Percentiles rank a stretch among this genome's conserved stretches.
Conservation (phyloP, 2,329 filamentous ascomycete genomes). For the Aquanectria penicillioides region DNA sequence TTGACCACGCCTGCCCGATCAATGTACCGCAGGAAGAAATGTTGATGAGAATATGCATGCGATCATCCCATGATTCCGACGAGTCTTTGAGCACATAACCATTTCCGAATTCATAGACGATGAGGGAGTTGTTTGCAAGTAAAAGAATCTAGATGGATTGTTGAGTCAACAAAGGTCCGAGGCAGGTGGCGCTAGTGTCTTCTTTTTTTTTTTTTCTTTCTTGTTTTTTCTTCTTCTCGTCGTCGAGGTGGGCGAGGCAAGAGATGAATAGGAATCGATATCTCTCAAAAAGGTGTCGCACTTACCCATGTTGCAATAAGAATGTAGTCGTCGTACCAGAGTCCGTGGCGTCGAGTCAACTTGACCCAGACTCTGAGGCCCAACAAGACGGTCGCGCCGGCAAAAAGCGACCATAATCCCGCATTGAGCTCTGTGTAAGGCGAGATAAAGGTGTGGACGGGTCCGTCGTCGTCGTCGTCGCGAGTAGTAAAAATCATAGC, state of each 20-base stretch:
- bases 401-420: conserved; percentile 47
- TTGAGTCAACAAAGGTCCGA: too few relatives aligned
- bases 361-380: conserved; percentile 48
- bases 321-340: conserved; percentile 53
- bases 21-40: conserved; percentile 50
- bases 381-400: conserved; percentile 44
- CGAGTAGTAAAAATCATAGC: conserved; percentile 35
- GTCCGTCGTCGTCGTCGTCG: conserved; percentile 29
- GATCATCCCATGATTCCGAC: conserved; percentile 57
- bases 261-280: too few relatives aligned
- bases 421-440: conserved; percentile 44
- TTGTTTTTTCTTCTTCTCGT: too few relatives aligned
- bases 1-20: conserved; percentile 49
- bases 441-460: conserved; percentile 40
- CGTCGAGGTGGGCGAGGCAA: too few relatives aligned
- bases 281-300: conserved; percentile 13
- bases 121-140: conserved; percentile 56
- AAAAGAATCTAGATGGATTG: conserved; percentile 49
- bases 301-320: conserved; percentile 48
- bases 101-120: conserved; percentile 57
- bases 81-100: conserved; percentile 55
- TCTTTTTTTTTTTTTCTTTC: too few relatives aligned
- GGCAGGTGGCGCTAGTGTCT: too few relatives aligned
- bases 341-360: conserved; percentile 45
- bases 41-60: conserved; percentile 64